phyloP scores from a whole-genome alignment of 1,284 basidiomycete genomes.

The Leccinum angustisporum region DNA sequence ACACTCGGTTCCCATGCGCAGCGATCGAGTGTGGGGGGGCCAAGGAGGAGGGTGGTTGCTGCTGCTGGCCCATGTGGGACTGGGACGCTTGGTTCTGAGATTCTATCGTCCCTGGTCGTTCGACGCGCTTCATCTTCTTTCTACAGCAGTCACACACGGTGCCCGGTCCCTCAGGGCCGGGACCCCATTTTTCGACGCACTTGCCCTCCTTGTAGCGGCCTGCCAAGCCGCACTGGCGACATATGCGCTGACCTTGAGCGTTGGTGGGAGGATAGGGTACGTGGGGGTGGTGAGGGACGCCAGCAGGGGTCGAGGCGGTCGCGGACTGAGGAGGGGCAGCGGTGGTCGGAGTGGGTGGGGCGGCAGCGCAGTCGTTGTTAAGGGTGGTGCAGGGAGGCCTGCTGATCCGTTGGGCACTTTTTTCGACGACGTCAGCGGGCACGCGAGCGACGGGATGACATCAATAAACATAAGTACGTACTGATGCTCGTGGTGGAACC shows the following conservation, averaged over 20 bases:
- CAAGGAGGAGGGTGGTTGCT: conserved; percentile 1
- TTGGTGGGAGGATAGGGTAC: conserved; percentile 46
- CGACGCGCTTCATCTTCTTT: conserved; percentile 85
- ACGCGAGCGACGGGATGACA: conserved; percentile 9
- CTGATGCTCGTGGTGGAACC: conserved; percentile 26
- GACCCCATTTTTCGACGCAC: conserved; percentile 86
- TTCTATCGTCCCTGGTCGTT: conserved; percentile 63
- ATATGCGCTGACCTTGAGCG: conserved; percentile 66
- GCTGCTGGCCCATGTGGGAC: conserved; percentile 14
- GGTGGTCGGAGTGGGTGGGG: conserved; percentile 22
- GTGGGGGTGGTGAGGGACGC: conserved; percentile 14
- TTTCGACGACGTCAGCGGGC: conserved; percentile 10
- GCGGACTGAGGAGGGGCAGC: conserved; percentile 12
- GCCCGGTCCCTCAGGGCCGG: conserved; percentile 77
- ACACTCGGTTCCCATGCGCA: conserved; percentile 23
- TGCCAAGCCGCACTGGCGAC: conserved; percentile 66
- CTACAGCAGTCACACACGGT: conserved; percentile 83
- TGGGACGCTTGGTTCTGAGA: conserved; percentile 15
- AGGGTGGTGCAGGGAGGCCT: conserved; percentile 21
- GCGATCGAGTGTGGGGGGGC: conserved; percentile 24
- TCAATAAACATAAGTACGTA: conserved; percentile 13
- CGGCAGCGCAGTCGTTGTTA: conserved; percentile 10
- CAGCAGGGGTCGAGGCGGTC: conserved; percentile 2
- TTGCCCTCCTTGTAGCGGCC: conserved; percentile 80
- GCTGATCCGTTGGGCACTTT: conserved; percentile 28